Evolutionary conservation across 345 rosid species (phyloP).

Genomic region (Orychophragmus violaceus): DNA sequence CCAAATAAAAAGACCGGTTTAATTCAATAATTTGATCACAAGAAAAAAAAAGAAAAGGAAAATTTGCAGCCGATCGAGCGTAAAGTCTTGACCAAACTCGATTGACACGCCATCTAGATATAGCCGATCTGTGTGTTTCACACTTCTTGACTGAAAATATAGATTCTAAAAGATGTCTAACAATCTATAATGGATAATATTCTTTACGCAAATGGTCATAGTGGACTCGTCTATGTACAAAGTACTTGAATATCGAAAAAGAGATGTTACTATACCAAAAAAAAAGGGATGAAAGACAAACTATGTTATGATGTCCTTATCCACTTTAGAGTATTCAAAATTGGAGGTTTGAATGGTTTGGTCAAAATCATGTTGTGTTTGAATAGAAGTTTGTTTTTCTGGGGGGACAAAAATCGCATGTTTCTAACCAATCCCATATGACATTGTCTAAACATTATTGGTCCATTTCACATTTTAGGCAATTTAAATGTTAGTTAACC

Average conservation of each 20-base stretch:
- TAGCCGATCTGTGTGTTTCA: neutral
- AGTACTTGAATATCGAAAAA: constrained; percentile 7
- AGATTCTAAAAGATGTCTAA: neutral
- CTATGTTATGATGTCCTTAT: constrained; percentile 8
- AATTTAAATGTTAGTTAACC: neutral
- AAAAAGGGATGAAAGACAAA: neutral
- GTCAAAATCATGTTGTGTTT: constrained; percentile 25
- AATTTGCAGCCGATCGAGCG: neutral
- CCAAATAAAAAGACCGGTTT: too few relatives aligned
- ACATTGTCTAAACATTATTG: constrained; percentile 2
- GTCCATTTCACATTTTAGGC: constrained; percentile 2
- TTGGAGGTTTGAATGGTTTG: constrained; percentile 23
- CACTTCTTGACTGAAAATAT: neutral
- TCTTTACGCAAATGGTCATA: constrained; percentile 11
- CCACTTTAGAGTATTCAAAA: constrained; percentile 22
- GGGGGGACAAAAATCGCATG: constrained; percentile 14
- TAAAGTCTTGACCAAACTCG: neutral
- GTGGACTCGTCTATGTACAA: constrained; percentile 10
- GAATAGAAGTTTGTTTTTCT: constrained; percentile 21
- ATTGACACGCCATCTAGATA: neutral
- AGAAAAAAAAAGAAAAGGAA: too few relatives aligned
- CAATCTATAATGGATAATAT: neutral
- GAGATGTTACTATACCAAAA: neutral
- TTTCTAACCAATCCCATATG: constrained; percentile 23
- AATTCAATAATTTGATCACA: neutral